Evolutionary conservation across 345 rosid genomes (phyloP), one percentile per base, ranked within the genome.

Genomic region (Zanthoxylum bungeanum): DNA sequence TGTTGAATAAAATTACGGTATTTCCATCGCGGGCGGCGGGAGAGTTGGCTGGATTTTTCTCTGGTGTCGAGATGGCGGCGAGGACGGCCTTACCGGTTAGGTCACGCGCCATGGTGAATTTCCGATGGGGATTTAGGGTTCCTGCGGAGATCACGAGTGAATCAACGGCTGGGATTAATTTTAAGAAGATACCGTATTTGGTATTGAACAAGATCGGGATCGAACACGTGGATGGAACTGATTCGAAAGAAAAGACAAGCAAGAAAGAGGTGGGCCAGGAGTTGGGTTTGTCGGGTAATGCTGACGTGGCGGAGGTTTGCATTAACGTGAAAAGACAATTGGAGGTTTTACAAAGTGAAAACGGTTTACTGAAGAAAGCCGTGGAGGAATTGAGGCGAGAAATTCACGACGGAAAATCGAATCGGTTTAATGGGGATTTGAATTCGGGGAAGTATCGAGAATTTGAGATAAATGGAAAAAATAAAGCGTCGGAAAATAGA

Each of bases 61-160:
- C 96, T 4, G 93, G 98, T 0, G 70, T 90, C 8, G 95, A 94
- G 73, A 81, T 92, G 16, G 78, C 90, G 21, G 98, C 98, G 40
- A 86, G 78, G 82, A 92, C 98, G 40, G 75, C 70, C 25, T 69
- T 94, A 3, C 98, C 98, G 4, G 81, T 92, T 39, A 85, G 82
- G 81, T 83, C 86, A 36, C 82, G 78, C 7, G 93, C 92, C 9
- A 81, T 88, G 3, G 74, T 92, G 73, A 90, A 80, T 72, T 89
- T 88, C 85, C 82, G 97, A 64, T 94, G 98, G 98, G 98, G 98
- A 2, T 86, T 94, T 53, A 84, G 93, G 90, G 84, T 90, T 66
- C 99, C 99, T 5, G 78, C 85, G 55, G 96, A 89, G 76, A 73
- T 70, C 12, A 78, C 72, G 25, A 53, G 49, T 17, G 77, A 75